A percentile compares a stretch with the other conserved stretches of the same genome.
phyloP scores from a whole-genome alignment of 73 alveolate genomes.

The Tetrahymena elliotti region DNA sequence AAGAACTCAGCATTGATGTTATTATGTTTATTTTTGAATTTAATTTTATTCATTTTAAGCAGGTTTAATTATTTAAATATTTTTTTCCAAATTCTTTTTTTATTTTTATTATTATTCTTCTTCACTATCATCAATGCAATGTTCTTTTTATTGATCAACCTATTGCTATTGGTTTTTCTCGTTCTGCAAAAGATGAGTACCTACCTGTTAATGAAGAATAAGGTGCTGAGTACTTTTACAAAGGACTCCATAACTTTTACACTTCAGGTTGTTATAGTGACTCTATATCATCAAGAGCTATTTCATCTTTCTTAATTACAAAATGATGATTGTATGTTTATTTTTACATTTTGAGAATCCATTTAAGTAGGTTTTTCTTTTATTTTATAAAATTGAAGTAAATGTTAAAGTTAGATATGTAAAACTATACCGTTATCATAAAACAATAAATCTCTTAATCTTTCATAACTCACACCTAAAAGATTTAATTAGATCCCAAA shows the following conservation, averaged over 20 bases:
- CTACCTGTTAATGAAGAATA: not conserved
- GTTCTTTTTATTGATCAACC: not conserved
- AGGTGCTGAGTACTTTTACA: not conserved
- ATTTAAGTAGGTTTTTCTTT: not conserved
- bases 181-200: not conserved
- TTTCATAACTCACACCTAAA: not conserved
- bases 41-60: not conserved
- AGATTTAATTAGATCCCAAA: constrained; percentile 12
- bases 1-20: not conserved
- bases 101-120: not conserved
- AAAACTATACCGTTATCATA: not conserved
- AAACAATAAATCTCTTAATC: constrained; percentile 10
- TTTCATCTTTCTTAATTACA: not conserved
- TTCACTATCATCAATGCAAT: not conserved
- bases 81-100: not conserved
- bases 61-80: not conserved
- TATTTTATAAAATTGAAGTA: not conserved
- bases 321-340: not conserved
- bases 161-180: not conserved
- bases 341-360: not conserved
- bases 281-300: constrained; percentile 6
- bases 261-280: not conserved
- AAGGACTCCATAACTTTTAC: not conserved
- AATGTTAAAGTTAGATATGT: not conserved
- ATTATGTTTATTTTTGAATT: not conserved